Percentiles rank a stretch among this genome's conserved stretches.
Evolutionary conservation across 73 alveolate species (phyloP).

Genomic region (Halteria grandinella): DNA sequence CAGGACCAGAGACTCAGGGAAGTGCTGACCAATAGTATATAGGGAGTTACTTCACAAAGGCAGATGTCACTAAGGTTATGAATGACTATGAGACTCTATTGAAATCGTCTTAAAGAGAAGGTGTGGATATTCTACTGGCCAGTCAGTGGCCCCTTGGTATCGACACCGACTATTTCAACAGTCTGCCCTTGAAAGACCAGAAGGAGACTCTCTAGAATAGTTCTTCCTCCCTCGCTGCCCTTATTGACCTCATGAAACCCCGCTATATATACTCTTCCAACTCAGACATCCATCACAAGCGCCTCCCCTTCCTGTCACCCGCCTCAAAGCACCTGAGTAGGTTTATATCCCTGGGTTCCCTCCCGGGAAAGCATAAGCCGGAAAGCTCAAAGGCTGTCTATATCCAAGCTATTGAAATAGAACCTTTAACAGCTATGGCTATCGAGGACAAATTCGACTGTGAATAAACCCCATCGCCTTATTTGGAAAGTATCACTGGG

Average conservation of each 20-base stretch:
- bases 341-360: constrained; percentile 38
- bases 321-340: constrained; percentile 17
- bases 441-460: background rate
- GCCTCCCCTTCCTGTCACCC: constrained; percentile 28
- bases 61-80: constrained; percentile 23
- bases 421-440: constrained; percentile 6
- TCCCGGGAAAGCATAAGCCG: constrained; percentile 30
- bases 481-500: background rate
- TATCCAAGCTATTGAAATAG: constrained; percentile 58
- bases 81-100: constrained; percentile 14
- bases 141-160: constrained; percentile 56
- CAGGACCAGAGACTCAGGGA: background rate
- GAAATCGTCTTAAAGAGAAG: background rate
- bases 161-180: constrained; percentile 17
- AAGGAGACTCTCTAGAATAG: background rate
- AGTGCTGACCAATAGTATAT: background rate
- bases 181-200: background rate
- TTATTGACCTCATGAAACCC: constrained; percentile 19
- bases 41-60: constrained; percentile 8
- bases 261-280: constrained; percentile 53
- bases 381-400: constrained; percentile 18
- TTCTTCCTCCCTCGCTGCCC: constrained; percentile 32
- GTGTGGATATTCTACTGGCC: constrained; percentile 48
- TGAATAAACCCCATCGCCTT: background rate
- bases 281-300: constrained; percentile 21